Conservation (phyloP, 352 stramenopile genomes). For the Globisporangium spiculum region DNA sequence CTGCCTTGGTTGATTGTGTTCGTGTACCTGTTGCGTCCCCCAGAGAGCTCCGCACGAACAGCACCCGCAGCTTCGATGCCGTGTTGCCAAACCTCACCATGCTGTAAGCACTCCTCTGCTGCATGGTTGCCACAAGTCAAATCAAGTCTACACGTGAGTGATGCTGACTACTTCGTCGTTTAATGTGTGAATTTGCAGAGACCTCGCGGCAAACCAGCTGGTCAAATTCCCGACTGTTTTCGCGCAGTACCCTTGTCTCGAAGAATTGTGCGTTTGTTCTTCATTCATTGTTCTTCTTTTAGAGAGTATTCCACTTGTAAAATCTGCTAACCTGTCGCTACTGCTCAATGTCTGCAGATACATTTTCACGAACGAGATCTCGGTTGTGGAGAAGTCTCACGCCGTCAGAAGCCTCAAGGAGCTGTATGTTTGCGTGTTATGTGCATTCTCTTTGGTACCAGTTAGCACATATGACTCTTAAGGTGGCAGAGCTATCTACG, state of each 20-base stretch:
- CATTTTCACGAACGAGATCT: conserved; percentile 14
- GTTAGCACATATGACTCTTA: background rate
- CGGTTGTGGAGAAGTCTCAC: conserved; percentile 13
- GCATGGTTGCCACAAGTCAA: background rate
- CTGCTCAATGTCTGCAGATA: background rate
- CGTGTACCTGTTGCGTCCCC: background rate
- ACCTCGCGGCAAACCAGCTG: background rate
- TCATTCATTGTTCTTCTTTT: too few relatives aligned
- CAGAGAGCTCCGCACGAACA: background rate
- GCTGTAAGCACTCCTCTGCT: background rate
- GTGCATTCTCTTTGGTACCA: background rate
- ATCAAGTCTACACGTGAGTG: too few relatives aligned
- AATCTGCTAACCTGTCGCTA: background rate
- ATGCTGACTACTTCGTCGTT: background rate
- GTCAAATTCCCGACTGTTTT: background rate
- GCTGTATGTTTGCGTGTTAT: conserved; percentile 14
- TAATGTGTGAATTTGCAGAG: background rate
- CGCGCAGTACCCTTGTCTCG: background rate
- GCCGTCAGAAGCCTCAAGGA: conserved; percentile 15
- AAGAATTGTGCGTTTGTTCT: background rate
- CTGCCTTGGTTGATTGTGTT: too few relatives aligned
- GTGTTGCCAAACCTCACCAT: conserved; percentile 1
- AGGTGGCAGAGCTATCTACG: background rate
- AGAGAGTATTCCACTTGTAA: background rate
- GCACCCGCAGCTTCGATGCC: background rate